Percentiles rank a stretch among this genome's conserved stretches.
phyloP scores from a whole-genome alignment of 768 basidiomycete genomes.

The Leucocoprinus sp. region DNA sequence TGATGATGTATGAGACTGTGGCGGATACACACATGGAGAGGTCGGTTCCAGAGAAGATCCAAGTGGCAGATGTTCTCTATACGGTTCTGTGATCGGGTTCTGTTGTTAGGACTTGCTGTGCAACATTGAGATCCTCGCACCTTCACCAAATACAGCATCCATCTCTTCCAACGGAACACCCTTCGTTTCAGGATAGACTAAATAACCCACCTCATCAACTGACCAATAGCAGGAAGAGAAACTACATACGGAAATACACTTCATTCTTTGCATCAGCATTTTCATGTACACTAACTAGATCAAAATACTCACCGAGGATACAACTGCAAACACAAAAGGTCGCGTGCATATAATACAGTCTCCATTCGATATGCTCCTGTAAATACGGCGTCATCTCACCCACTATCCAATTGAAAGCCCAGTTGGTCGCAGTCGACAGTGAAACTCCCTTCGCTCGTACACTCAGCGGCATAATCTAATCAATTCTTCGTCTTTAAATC shows the following conservation, averaged over 20 bases:
- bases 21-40: neutral
- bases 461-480: constrained; percentile 75
- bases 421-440: constrained; percentile 79
- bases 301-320: constrained; percentile 53
- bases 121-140: too few species aligned
- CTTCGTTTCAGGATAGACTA: constrained; percentile 78
- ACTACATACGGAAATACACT: constrained; percentile 64
- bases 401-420: constrained; percentile 80
- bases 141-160: constrained; percentile 80
- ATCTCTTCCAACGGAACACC: constrained; percentile 80
- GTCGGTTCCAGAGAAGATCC: constrained; percentile 6
- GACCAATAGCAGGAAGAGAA: neutral
- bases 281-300: too few species aligned
- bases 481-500: neutral
- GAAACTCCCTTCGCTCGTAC: constrained; percentile 88
- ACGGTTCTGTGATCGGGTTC: constrained; percentile 4
- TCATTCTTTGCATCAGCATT: neutral
- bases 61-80: constrained; percentile 10
- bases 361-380: constrained; percentile 81
- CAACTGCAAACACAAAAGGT: constrained; percentile 81
- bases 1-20: neutral
- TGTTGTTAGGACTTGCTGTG: neutral
- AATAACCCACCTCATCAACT: neutral
- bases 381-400: constrained; percentile 76
- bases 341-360: constrained; percentile 86